phyloP scores from a whole-genome alignment of 345 rosid species.

The Eucalyptus melliodora region DNA sequence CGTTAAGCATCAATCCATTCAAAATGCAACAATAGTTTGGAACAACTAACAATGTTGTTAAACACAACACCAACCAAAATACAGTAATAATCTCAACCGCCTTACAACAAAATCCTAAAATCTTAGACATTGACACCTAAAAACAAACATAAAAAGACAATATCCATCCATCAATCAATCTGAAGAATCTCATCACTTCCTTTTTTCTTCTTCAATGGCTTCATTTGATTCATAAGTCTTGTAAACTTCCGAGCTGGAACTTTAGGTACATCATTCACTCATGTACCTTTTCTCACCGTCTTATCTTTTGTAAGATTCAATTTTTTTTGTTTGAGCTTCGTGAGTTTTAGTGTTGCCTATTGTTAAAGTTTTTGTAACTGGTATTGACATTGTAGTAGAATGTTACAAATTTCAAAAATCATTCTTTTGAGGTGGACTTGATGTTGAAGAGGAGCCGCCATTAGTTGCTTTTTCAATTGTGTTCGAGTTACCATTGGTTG shows the following conservation, averaged over 20 bases:
- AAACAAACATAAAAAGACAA: background rate
- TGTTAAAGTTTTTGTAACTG: too few species aligned
- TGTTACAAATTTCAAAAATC: background rate
- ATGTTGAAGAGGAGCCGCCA: background rate
- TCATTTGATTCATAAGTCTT: background rate
- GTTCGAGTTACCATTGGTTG: background rate
- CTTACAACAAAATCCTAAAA: background rate
- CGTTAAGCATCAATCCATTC: too few species aligned
- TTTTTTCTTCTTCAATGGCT: background rate
- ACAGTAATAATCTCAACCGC: background rate
- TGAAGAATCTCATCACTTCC: background rate
- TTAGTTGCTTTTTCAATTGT: background rate
- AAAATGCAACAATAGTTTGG: too few species aligned
- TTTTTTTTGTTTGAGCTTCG: too few species aligned
- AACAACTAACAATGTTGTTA: too few species aligned
- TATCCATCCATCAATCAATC: background rate
- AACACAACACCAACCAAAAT: too few species aligned
- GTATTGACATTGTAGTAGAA: background rate
- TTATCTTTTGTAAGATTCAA: background rate
- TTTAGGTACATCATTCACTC: background rate
- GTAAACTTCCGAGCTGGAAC: background rate
- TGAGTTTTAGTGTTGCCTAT: too few species aligned
- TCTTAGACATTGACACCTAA: background rate
- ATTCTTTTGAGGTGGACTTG: background rate
- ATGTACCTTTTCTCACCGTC: background rate